Base-by-base conservation (phyloP, 805 yeast species). In the Starmerella cellae region DNA sequence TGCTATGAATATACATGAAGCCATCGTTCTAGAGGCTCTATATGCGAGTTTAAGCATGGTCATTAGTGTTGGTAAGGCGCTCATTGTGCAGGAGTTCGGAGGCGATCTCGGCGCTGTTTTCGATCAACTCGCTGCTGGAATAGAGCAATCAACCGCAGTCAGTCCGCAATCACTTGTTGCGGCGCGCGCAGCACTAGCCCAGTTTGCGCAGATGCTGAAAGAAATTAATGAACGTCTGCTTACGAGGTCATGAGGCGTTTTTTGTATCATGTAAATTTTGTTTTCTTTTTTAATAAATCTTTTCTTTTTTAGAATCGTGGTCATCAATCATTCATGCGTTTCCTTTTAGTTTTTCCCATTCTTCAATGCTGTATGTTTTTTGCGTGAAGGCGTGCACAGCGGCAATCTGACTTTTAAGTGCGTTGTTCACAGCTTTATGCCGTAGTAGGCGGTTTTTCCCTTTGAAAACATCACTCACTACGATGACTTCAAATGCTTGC, bases 381-480 rank as follows among this genome's bases (percentile, higher is more conserved):
- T 91, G 96, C 0, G 95, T 84, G 60, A 93, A 91, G 0, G 99
- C 97, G 62, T 91, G 99, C 35, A 91, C 87, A 4, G 68, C 62
- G 0, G 82, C 78, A 26, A 91, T 82, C 59, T 87, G 95, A n/a
- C 79, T 83, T 53, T 79, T 78, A 48, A 91, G 67, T 1, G 81
- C 76, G 26, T 59, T 66, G 60, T 91, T 91, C 37, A 93, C 95
- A 51, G 85, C 55, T 51, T 97, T 68, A 54, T 88, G 94, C 56
- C 99, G 73, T 67, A 77, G 73, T 38, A 91, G 67, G 59, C 81
- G 82, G 63, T 83, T 84, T 63, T 84, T 83, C 20, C 91, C 91
- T 46, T 68, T 60, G 60, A 93, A 91, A 19, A 67, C 56, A 35
- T 74, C 77, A 62, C 68, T 65, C 9, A 91, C 95, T 22, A 93